Conservation (phyloP, 495 filamentous ascomycete species). For the Elaphomyces granulatus region DNA sequence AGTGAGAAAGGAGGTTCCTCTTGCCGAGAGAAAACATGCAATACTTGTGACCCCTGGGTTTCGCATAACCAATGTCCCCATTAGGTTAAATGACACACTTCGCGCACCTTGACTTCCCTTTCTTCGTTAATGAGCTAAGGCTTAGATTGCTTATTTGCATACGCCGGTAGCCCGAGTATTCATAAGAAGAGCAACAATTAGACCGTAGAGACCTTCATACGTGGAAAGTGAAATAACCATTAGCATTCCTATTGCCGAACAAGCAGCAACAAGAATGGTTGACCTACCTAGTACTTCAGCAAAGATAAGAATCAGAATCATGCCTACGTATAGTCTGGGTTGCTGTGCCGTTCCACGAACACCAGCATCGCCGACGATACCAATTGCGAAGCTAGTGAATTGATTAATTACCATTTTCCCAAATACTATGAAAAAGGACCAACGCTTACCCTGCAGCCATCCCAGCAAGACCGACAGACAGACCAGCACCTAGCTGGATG, state of each 20-base stretch:
- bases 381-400: conserved; percentile 67
- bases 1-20: no score
- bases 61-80: no score
- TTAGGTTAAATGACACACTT: no score
- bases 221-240: no score
- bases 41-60: no score
- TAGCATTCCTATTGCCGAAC: no score
- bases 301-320: conserved; percentile 99
- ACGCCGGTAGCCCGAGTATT: conserved; percentile 53
- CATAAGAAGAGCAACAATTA: conserved; percentile 98
- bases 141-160: no score
- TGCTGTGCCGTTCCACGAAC: conserved; percentile 97
- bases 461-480: conserved; percentile 92
- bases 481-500: conserved; percentile 94
- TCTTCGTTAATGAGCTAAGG: no score
- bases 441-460: conserved; percentile 74
- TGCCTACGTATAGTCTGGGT: conserved; percentile 94
- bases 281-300: conserved; percentile 91
- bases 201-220: conserved; percentile 72
- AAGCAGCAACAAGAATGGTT: no score
- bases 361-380: conserved; percentile 98
- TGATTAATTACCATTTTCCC: conserved; percentile 3
- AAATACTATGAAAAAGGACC: not conserved
- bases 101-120: no score
- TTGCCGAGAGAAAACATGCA: no score